A percentile compares a stretch with the other conserved stretches of the same genome.
phyloP scores from a whole-genome alignment of 2,329 filamentous ascomycete genomes.

The Neofusicoccum cordaticola region DNA sequence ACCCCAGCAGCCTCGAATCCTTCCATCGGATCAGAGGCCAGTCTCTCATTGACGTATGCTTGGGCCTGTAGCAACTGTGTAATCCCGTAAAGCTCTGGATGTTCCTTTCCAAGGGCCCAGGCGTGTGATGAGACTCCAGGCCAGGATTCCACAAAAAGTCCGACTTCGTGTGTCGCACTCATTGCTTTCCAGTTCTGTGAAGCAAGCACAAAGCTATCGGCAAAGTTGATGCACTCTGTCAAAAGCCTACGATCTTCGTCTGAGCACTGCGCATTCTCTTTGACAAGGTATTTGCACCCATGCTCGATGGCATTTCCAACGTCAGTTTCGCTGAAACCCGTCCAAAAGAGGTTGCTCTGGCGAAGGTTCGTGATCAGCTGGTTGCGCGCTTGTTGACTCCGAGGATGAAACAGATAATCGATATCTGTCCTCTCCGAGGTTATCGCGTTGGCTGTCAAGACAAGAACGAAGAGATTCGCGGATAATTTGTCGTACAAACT shows the following conservation, averaged over 20 bases:
- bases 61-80: constrained; percentile 57
- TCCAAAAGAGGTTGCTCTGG: constrained; percentile 83
- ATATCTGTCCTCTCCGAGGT: constrained; percentile 79
- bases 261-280: constrained; percentile 59
- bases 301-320: constrained; percentile 64
- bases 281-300: constrained; percentile 64
- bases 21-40: constrained; percentile 20
- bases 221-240: constrained; percentile 62
- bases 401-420: constrained; percentile 86
- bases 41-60: constrained; percentile 46
- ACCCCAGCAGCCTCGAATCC: constrained; percentile 25
- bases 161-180: constrained; percentile 72
- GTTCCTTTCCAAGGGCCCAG: constrained; percentile 63
- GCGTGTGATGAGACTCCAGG: constrained; percentile 57
- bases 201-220: constrained; percentile 52
- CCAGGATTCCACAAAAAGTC: constrained; percentile 67
- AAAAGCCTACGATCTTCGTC: constrained; percentile 61
- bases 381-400: constrained; percentile 64
- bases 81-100: constrained; percentile 56
- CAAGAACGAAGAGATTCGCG: constrained; percentile 79
- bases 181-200: constrained; percentile 66
- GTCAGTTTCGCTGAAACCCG: constrained; percentile 66
- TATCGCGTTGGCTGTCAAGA: constrained; percentile 80
- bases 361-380: constrained; percentile 74
- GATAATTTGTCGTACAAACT: constrained; percentile 82